Evolutionary conservation across 305 asterid genomes (phyloP).

Genomic region (Fraxinus velutina): DNA sequence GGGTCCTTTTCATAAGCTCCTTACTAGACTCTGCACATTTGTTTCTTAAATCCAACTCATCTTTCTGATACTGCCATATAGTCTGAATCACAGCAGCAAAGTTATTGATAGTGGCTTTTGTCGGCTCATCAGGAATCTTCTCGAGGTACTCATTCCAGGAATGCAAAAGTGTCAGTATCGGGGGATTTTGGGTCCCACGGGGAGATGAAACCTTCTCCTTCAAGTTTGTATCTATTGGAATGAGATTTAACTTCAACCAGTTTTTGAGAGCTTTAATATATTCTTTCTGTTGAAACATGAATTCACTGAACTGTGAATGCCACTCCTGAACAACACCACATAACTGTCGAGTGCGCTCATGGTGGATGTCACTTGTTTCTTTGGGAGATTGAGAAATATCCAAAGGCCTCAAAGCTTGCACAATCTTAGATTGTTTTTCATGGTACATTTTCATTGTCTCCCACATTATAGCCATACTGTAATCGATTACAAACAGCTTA

Average conservation of each 20-base stretch:
- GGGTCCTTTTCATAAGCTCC: conserved; percentile 56
- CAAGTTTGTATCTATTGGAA: conserved; percentile 81
- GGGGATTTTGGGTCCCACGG: conserved; percentile 61
- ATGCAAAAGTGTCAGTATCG: conserved; percentile 54
- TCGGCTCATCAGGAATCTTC: conserved; percentile 79
- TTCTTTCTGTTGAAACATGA: conserved; percentile 52
- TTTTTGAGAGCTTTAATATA: conserved; percentile 62
- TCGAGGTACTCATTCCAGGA: conserved; percentile 72
- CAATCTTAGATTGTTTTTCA: conserved; percentile 59
- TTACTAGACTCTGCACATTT: conserved; percentile 62
- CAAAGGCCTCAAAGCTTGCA: conserved; percentile 49
- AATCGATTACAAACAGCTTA: conserved; percentile 1
- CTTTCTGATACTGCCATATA: conserved; percentile 70
- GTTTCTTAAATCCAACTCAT: conserved; percentile 71
- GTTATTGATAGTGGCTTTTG: conserved; percentile 61
- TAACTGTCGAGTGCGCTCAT: conserved; percentile 70
- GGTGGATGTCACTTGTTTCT: conserved; percentile 80
- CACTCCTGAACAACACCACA: conserved; percentile 81
- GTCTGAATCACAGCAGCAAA: conserved; percentile 65
- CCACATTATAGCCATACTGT: conserved; percentile 96
- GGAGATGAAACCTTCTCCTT: conserved; percentile 61
- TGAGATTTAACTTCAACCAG: conserved; percentile 78
- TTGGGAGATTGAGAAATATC: conserved; percentile 67
- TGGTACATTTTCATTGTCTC: conserved; percentile 70
- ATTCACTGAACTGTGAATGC: conserved; percentile 55